Percentiles rank a stretch among this genome's conserved stretches.
Conservation (phyloP, 1,139 yeast genomes). For the Citeromyces hawaiiensis region DNA sequence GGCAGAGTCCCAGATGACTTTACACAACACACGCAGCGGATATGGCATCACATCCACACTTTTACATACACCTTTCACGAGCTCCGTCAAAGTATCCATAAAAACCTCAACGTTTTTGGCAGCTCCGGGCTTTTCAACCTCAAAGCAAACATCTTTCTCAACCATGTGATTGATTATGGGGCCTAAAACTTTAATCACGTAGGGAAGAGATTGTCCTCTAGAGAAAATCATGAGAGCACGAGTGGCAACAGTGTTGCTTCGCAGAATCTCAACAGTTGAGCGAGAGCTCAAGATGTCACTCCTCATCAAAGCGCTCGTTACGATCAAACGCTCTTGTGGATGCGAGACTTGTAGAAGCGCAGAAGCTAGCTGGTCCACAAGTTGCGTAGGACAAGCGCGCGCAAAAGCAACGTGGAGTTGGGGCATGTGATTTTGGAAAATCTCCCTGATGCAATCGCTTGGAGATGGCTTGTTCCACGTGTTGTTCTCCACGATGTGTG, state of each 20-base stretch:
- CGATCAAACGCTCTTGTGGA: conserved; percentile 3
- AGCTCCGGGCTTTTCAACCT: conserved; percentile 47
- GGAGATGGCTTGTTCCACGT: conserved; percentile 17
- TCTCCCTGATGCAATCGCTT: conserved; percentile 2
- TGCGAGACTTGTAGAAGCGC: conserved; percentile 48
- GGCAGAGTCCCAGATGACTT: conserved; percentile 56
- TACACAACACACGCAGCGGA: conserved; percentile 65
- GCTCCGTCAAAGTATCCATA: conserved; percentile 38
- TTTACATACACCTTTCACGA: conserved; percentile 48
- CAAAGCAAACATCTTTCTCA: conserved; percentile 38
- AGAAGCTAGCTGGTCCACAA: conserved; percentile 61
- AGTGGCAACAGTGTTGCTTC: conserved; percentile 78
- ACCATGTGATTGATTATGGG: conserved; percentile 44
- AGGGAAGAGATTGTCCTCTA: conserved; percentile 47
- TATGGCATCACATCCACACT: conserved; percentile 52
- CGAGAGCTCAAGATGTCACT: conserved; percentile 51
- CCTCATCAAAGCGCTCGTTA: conserved; percentile 42
- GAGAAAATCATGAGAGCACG: conserved; percentile 64
- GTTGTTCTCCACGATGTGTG: conserved; percentile 38
- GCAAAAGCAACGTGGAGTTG: conserved; percentile 15
- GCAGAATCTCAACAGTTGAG: conserved; percentile 57
- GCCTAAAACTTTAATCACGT: conserved; percentile 35
- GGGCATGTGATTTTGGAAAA: conserved; percentile 3
- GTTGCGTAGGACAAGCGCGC: conserved; percentile 44
- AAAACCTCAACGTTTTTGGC: conserved; percentile 27